Percentiles rank a stretch among this genome's conserved stretches.
phyloP scores from a whole-genome alignment of 169 alveolate species.

The Plasmodium ovale region DNA sequence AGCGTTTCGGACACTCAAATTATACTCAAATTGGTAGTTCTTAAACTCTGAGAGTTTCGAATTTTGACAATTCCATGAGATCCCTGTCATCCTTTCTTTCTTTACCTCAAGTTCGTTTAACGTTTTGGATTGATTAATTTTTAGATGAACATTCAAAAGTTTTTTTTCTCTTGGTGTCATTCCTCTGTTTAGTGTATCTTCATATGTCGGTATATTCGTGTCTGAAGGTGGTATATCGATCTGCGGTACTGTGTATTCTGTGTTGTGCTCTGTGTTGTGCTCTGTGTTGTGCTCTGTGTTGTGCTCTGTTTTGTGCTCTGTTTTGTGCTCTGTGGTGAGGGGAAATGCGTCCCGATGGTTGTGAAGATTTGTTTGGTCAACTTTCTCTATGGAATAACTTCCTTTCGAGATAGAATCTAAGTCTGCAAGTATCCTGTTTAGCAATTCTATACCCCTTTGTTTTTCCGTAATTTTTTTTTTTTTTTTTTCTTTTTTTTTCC shows the following conservation, averaged over 20 bases:
- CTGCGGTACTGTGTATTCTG: not conserved
- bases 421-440: slow-evolving; percentile 37
- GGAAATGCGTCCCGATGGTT: not conserved
- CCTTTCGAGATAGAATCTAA: slow-evolving; percentile 14
- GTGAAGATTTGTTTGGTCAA: not conserved
- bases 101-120: slow-evolving; percentile 33
- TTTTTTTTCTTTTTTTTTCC: too few relatives aligned
- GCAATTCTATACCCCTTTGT: slow-evolving; percentile 44
- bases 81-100: slow-evolving; percentile 1
- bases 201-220: not conserved
- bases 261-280: not conserved
- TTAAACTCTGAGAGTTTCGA: slow-evolving; percentile 31
- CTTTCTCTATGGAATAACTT: not conserved
- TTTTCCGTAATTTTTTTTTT: slow-evolving; percentile 36
- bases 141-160: slow-evolving; percentile 21
- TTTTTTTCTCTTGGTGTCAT: slow-evolving; percentile 58
- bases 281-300: not conserved
- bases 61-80: slow-evolving; percentile 44
- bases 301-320: not conserved
- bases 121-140: slow-evolving; percentile 52
- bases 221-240: not conserved
- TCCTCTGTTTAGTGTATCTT: not conserved
- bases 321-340: not conserved
- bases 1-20: slow-evolving; percentile 8
- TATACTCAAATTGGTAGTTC: slow-evolving; percentile 34